Percentiles rank a stretch among this genome's conserved stretches.
Evolutionary conservation across 345 rosid species (phyloP).

Genomic region (Cochlearia excelsa): DNA sequence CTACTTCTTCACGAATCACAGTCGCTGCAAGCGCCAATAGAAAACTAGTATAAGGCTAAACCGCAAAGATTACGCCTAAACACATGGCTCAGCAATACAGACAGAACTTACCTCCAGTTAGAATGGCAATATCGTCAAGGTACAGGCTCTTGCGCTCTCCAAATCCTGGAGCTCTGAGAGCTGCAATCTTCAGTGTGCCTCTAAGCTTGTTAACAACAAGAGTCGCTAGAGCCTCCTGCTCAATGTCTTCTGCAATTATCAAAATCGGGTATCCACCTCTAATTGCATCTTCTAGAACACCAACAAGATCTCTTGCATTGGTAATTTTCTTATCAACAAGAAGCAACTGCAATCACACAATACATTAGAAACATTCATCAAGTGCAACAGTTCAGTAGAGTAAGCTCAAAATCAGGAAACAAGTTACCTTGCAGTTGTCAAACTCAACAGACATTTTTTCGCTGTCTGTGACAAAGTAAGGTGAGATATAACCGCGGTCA

Average conservation of each 20-base stretch:
- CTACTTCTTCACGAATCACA: constrained; percentile 90
- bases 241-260: constrained; percentile 90
- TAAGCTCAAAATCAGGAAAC: constrained; percentile 2
- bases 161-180: constrained; percentile 95
- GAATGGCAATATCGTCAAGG: constrained; percentile 94
- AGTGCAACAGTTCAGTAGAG: neutral
- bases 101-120: constrained; percentile 58
- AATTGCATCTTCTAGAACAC: constrained; percentile 85
- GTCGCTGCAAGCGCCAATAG: constrained; percentile 50
- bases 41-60: constrained; percentile 1
- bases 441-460: constrained; percentile 97
- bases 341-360: constrained; percentile 60
- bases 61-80: neutral
- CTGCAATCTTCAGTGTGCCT: constrained; percentile 91
- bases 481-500: constrained; percentile 97
- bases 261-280: constrained; percentile 71
- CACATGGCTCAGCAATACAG: constrained; percentile 10
- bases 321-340: constrained; percentile 96
- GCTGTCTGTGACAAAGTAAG: constrained; percentile 93
- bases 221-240: constrained; percentile 96
- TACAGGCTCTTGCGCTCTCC: constrained; percentile 96
- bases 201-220: constrained; percentile 94
- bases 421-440: constrained; percentile 90
- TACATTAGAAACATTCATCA: neutral
- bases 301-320: constrained; percentile 90